Base-by-base conservation (phyloP, 1,139 yeast species). In the Sugiyamaella xylanicola region DNA sequence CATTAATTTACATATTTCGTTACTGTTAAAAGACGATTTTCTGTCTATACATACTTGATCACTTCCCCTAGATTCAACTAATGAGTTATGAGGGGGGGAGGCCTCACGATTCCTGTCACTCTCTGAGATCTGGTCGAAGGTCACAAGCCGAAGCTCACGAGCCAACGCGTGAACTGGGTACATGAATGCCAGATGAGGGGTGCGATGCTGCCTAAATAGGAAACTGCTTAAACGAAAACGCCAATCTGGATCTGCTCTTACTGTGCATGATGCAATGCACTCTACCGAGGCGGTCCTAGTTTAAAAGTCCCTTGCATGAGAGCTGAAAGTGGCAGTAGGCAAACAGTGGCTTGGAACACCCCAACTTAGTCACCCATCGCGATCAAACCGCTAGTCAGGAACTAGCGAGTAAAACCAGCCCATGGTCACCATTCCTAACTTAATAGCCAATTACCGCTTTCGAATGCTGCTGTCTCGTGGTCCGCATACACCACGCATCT, bases 201-300 rank as follows among this genome's bases (percentile, higher is more conserved):
- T 32, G 37, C 15, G 4, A 15, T 4, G 4, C 13, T 13, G 37
- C 37, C 37, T 32, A 8, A 32, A 32, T n/a, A 32, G 37, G 37
- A 8, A 32, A 32, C 37, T 32, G 37, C 37, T 32, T 32, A 32
- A 32, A 32, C 37, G 37, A 32, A 20, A 40, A 20, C 44, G 44
- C 44, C 47, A 43, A 43, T 27, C 47, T 43, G 8, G 47, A 43
- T 43, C 47, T 16, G 15, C 42, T 37, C 42, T 16, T 37, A 16
- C 7, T n/a, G 4, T 37, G 21, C 42, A 37, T 37, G 3, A 37
- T 37, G 42, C 42, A 37, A 45, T 45, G 48, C 40, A 45, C 37
- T 7, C 19, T 32, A 19, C 48, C 48, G 40, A 32, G 39, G 48
- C 48, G 27, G 40, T 29, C 35, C 8, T 32, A 32, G 37, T n/a